Conservation (phyloP, 768 basidiomycete genomes). For the Lactarius vividus region DNA sequence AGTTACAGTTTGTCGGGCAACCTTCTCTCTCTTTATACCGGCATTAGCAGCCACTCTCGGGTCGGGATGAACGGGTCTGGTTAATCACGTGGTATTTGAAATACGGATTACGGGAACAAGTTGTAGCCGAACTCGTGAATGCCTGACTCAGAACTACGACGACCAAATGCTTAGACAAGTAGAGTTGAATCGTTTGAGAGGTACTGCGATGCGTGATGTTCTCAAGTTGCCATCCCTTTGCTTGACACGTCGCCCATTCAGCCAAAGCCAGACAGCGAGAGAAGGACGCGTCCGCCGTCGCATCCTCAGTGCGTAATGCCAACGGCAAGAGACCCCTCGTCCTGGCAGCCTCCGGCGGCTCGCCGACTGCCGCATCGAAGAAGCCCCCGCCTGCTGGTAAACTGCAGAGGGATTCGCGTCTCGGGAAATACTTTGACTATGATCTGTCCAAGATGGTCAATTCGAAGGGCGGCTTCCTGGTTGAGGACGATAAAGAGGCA, state of each 20-base stretch:
- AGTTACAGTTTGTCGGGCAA: neutral
- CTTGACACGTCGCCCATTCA: conserved; percentile 30
- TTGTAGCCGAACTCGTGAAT: neutral
- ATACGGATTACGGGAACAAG: neutral
- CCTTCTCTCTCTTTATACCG: too few relatives aligned
- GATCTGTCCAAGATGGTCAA: conserved; percentile 97
- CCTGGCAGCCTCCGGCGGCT: conserved; percentile 54
- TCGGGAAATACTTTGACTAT: conserved; percentile 96
- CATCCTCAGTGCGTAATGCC: conserved; percentile 53
- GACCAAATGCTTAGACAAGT: conserved; percentile 45
- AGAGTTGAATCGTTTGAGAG: conserved; percentile 78
- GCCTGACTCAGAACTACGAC: neutral
- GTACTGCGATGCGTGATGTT: conserved; percentile 35
- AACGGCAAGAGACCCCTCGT: conserved; percentile 72
- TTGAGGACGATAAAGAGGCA: conserved; percentile 82
- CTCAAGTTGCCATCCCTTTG: neutral
- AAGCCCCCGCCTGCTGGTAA: conserved; percentile 39
- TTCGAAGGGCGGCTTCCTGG: conserved; percentile 91
- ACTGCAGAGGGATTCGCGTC: conserved; percentile 69
- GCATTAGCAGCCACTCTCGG: too few relatives aligned
- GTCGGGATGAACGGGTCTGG: neutral
- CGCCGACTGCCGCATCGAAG: conserved; percentile 50
- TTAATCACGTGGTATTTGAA: neutral
- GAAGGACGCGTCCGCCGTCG: conserved; percentile 51
- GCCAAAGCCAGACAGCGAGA: conserved; percentile 76